Evolutionary conservation across 1,139 yeast genomes (phyloP).

Genomic region (Blastobotrys malaysiensis): DNA sequence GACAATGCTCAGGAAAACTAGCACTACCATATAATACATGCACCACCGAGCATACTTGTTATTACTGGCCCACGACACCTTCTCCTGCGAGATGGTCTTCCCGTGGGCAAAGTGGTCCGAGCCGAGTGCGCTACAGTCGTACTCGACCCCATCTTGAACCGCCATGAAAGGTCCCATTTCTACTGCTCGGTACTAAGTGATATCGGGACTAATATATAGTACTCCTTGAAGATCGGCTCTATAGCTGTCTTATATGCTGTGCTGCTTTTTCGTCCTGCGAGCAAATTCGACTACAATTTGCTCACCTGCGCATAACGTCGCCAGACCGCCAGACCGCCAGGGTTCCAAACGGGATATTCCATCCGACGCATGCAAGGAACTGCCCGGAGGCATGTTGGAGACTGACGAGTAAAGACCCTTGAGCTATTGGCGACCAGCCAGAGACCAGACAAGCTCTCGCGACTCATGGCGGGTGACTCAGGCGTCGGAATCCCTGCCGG

Average conservation of each 20-base stretch:
- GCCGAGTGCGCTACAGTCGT: conserved; percentile 19
- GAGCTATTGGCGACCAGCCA: too few relatives aligned
- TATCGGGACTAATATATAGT: neutral
- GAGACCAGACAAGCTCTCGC: too few relatives aligned
- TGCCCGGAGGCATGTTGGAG: neutral
- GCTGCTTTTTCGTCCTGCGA: neutral
- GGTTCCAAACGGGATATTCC: neutral
- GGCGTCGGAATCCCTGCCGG: too few relatives aligned
- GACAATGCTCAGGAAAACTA: conserved; percentile 38
- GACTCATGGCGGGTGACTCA: too few relatives aligned
- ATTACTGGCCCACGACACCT: conserved; percentile 40
- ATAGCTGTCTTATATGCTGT: neutral
- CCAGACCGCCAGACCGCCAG: too few relatives aligned
- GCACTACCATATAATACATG: conserved; percentile 40
- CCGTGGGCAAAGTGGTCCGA: conserved; percentile 31
- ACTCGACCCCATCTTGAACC: conserved; percentile 16
- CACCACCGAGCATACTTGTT: conserved; percentile 43
- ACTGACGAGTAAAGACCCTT: conserved; percentile 13
- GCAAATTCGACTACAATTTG: neutral
- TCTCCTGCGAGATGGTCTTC: conserved; percentile 35
- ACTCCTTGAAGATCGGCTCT: neutral
- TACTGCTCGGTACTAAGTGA: neutral
- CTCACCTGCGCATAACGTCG: neutral
- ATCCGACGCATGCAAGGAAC: neutral
- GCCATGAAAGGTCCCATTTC: conserved; percentile 1